These are phyloP conservation scores for Acer negundo DNA, from an alignment of 345 rosid species.

Conservation along the genomic window DNA sequence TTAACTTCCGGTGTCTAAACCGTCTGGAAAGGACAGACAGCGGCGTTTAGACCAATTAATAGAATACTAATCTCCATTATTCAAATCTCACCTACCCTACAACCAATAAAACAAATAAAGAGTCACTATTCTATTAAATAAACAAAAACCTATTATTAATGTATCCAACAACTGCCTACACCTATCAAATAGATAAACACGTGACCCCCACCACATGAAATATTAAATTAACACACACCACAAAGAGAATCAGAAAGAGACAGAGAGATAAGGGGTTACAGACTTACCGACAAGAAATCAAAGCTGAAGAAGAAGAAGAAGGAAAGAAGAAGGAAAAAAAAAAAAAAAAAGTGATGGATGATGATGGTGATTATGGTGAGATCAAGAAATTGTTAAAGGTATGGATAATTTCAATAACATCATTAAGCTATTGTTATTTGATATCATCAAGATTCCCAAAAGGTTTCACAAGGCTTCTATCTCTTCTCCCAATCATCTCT, in stretches of 20 bases:
- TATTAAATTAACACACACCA: not conserved
- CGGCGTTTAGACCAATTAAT: no score
- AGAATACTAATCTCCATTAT: no score
- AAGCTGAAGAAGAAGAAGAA: no score
- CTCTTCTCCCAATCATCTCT: constrained; percentile 41
- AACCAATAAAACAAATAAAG: no score
- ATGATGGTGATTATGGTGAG: constrained; percentile 7
- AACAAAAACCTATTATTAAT: no score
- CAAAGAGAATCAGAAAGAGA: not conserved
- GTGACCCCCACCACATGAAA: not conserved
- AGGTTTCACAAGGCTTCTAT: constrained; percentile 34
- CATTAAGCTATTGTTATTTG: constrained; percentile 32
- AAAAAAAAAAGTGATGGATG: not conserved
- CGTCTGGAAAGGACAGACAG: no score
- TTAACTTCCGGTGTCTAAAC: no score
- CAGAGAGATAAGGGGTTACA: no score
- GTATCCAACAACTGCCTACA: no score
- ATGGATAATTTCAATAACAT: constrained; percentile 28
- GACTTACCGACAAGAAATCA: no score
- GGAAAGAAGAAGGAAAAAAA: not conserved
- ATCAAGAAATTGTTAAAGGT: constrained; percentile 26
- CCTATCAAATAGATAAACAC: not conserved
- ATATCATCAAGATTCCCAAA: constrained; percentile 33
- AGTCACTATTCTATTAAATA: no score
- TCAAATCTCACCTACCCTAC: not conserved